These are phyloP conservation scores for Diversispora epigaea DNA, from an alignment of 192 early-diverging fungal genomes.

Conservation along the genomic window DNA sequence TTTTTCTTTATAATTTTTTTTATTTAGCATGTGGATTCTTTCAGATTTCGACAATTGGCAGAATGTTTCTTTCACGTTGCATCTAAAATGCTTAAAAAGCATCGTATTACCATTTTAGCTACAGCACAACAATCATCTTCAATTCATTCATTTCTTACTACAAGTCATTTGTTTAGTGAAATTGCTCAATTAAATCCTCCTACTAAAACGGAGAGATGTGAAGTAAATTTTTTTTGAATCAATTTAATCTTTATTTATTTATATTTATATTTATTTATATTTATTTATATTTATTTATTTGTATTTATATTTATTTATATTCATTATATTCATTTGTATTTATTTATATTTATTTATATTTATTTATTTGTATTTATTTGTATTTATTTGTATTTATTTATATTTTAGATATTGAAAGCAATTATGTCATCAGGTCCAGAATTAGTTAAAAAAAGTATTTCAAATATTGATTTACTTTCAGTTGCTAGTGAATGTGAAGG, in stretches of 20 bases:
- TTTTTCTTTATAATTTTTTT: not conserved
- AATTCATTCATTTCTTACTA: constrained; percentile 57
- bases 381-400: no score
- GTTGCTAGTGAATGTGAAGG: constrained; percentile 85
- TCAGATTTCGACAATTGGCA: constrained; percentile 60
- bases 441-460: constrained; percentile 47
- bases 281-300: no score
- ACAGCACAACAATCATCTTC: constrained; percentile 67
- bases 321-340: no score
- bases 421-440: constrained; percentile 59
- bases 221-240: constrained; percentile 40
- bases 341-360: no score
- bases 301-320: no score
- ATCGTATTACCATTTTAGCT: constrained; percentile 57
- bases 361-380: no score
- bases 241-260: no score
- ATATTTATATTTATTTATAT: constrained; percentile 35
- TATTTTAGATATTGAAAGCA: constrained; percentile 67
- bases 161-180: constrained; percentile 65
- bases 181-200: constrained; percentile 63
- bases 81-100: constrained; percentile 45
- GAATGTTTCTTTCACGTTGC: constrained; percentile 64
- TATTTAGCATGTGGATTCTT: constrained; percentile 60
- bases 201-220: constrained; percentile 59
- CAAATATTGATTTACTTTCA: constrained; percentile 66